Evolutionary conservation across 2,329 filamentous ascomycete species (phyloP), one percentile per base, ranked within the genome.

Genomic region (Colletotrichum cordylinicola): DNA sequence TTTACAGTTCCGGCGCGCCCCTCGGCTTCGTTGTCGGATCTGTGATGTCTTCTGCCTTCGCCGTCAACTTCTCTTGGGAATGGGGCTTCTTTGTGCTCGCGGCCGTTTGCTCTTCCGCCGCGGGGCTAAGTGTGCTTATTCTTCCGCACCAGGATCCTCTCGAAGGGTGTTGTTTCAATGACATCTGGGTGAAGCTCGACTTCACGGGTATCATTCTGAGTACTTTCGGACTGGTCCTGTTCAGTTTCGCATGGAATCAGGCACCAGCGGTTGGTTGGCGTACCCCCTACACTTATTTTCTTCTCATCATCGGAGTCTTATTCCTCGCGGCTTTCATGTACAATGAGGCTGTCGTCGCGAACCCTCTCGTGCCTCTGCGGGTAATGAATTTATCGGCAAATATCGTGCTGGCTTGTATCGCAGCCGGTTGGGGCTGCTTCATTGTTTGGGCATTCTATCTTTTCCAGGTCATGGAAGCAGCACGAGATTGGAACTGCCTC

Each of bases 321-420:
- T 56, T 83, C 4, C 81, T 84, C 24, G 62, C 62, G 0, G 16
- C 80, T 1, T 83, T 87, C 13, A 79, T 88, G 8, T 69, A 84
- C 8, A 70, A 66, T 18, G 70, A 90, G 76, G 81, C 81, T 4
- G 70, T 83, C 13, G 85, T 89, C 0, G 78, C 80, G 2, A 81
- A 88, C 35, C 92, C 92, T 0, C 84, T 94, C 0, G 84, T 94
- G 6, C 92, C 93, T 0, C 86, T 93, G 74, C 83, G 84, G 29
- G 88, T 83, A 60, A 84, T 88, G 71, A 87, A 82, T 72, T 84
- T 87, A 1, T 87, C 87, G 1, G 85, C 80, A 2, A 88, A 90
- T 58, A 92, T 93, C 78, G 90, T 92, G 0, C 83, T 93, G 4
- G 87, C 82, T 1, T 90, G 88, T 68, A 84, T 91, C 2, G 87